Conservation (phyloP, 768 basidiomycete genomes). For the Neoboletus magnificus region DNA sequence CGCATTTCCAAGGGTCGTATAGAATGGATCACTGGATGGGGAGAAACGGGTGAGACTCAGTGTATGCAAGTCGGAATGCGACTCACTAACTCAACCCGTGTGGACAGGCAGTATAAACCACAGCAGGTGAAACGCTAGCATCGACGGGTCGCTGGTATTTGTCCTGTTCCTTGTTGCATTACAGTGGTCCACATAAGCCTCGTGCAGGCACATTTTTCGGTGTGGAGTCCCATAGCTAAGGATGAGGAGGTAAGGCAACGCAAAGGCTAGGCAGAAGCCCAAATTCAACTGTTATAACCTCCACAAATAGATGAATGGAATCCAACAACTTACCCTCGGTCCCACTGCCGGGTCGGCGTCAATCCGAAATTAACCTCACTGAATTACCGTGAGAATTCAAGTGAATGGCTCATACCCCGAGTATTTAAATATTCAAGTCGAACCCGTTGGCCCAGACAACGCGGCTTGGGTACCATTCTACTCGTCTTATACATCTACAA, state of each 20-base stretch:
- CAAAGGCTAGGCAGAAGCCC: no score
- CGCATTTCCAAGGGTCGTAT: constrained; percentile 46
- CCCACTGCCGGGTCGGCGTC: not conserved
- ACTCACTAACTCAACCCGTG: constrained; percentile 43
- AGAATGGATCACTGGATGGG: constrained; percentile 35
- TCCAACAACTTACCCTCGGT: not conserved
- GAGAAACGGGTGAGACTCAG: constrained; percentile 14
- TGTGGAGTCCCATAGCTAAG: constrained; percentile 45
- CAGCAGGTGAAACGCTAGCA: constrained; percentile 47
- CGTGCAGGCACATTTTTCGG: constrained; percentile 39
- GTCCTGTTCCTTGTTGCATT: constrained; percentile 41
- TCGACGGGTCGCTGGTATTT: constrained; percentile 50
- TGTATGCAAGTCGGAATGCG: not conserved
- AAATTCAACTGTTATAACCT: not conserved
- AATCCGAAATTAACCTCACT: not conserved
- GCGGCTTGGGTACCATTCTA: not conserved
- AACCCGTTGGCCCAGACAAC: not conserved
- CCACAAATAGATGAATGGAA: not conserved
- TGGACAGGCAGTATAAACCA: constrained; percentile 42
- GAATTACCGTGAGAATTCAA: not conserved
- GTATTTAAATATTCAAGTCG: not conserved
- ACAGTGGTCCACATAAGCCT: constrained; percentile 49
- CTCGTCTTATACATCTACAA: not conserved
- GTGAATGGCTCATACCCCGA: not conserved
- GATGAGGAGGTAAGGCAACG: not conserved